Evolutionary conservation across 2,329 filamentous ascomycete genomes (phyloP).

Genomic region (Triangularia setosa): DNA sequence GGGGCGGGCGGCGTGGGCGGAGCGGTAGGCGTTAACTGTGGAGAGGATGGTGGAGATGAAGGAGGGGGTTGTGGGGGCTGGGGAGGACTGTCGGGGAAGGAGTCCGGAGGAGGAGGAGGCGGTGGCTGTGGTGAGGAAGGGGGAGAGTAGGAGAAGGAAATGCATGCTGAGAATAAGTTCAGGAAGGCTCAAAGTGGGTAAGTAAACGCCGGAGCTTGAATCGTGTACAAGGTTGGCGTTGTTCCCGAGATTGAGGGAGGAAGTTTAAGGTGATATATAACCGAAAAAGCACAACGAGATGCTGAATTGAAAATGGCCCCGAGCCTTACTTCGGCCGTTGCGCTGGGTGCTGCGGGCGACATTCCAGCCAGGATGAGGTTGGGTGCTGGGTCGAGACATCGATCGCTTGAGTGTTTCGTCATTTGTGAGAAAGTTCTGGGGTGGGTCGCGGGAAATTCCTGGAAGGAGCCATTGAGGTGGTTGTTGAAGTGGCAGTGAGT

Average conservation of each 20-base stretch:
- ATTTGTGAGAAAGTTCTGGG: background rate
- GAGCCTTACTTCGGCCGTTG: background rate
- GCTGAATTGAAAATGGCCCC: background rate
- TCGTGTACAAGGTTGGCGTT: background rate
- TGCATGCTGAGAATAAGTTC: background rate
- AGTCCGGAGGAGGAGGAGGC: background rate
- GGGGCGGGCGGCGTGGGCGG: constrained; percentile 1
- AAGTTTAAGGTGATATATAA: background rate
- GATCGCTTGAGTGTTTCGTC: background rate
- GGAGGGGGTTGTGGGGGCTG: constrained; percentile 21
- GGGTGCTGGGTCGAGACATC: background rate
- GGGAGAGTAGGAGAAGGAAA: background rate
- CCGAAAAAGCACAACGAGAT: background rate
- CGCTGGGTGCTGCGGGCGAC: background rate
- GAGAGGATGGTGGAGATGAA: constrained; percentile 22
- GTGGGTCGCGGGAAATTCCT: background rate
- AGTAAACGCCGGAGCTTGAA: background rate
- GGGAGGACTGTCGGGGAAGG: constrained; percentile 9
- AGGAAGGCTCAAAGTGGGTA: background rate
- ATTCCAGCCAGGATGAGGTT: background rate
- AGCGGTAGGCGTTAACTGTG: constrained; percentile 18
- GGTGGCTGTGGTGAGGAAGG: background rate
- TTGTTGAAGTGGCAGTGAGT: background rate
- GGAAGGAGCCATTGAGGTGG: background rate
- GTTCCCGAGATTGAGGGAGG: background rate